Base-by-base conservation (phyloP, 1,284 basidiomycete species). In the Farysia itapuensis region DNA sequence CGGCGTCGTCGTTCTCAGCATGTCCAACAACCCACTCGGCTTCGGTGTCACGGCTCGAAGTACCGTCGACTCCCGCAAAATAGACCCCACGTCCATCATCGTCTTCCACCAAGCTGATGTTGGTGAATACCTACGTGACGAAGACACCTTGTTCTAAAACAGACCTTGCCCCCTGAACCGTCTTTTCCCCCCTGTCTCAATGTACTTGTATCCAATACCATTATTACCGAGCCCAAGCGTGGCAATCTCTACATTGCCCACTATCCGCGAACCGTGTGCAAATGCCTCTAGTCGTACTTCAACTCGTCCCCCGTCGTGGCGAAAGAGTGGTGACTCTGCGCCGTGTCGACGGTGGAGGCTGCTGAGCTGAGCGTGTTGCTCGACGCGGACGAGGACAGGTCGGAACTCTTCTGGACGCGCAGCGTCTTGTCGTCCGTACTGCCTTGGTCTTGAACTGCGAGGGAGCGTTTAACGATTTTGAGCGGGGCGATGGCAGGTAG, bases 11-110 rank as follows among this genome's bases (percentile, higher is more conserved):
- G 86, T 98, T 24, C 94, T 86, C 79, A 92, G 86, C 76, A 98
- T 98, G 94, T 87, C 82, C 58, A 93, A 97, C 77, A 82, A 89
- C 14, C 59, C 53, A n/a, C 38, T 54, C 22, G 94, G 95, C 16
- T 99, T 99, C 74, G 95, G 95, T 36, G 95, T 97, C 5, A 99
- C 95, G 16, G 90, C 95, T 5, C 83, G 93, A 43, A 94, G 90
- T 23, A 98, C 95, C 8, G 79, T 95, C 11, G 95, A 98, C 79
- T 97, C 95, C 30, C 81, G 93, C 64, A 98, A 98, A 82, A 79
- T 97, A 36, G 94, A 98, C 78, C 95, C 95, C n/a, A 96, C 92
- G 22, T 86, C 90, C 15, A 97, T 98, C 64, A 87, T 99, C 48
- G 94, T 97, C 5, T 99, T 98, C 80, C 95, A 98, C 77, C 95